A percentile compares a stretch with the other conserved stretches of the same genome.
These are phyloP conservation scores for Fusarium circinatum DNA, from an alignment of 2,329 filamentous ascomycete species.

Conservation along the genomic window DNA sequence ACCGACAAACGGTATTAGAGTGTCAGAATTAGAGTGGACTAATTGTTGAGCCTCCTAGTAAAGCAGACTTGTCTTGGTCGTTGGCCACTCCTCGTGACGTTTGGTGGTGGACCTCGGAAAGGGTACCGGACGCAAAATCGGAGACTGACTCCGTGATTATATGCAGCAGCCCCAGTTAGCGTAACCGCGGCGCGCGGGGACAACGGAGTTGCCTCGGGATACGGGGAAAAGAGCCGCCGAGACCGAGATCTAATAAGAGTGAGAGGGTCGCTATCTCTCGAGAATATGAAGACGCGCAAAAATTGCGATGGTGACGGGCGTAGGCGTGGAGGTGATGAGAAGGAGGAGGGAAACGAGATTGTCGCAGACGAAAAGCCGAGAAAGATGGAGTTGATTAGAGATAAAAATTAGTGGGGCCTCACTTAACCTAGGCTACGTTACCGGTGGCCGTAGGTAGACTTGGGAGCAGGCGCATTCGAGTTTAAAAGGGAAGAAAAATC, in stretches of 20 bases:
- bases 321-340: conserved; percentile 8
- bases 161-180: conserved; percentile 37
- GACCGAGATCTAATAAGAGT: neutral
- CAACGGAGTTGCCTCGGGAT: conserved; percentile 39
- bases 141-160: conserved; percentile 36
- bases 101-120: conserved; percentile 35
- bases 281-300: neutral
- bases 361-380: conserved; percentile 22
- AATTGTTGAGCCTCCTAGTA: conserved; percentile 16
- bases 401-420: conserved; percentile 27
- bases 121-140: conserved; percentile 37
- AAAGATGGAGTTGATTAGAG: conserved; percentile 33
- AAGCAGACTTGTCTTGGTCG: conserved; percentile 5
- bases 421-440: conserved; percentile 2
- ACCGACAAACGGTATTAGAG: conserved; percentile 16
- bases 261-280: neutral
- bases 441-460: neutral
- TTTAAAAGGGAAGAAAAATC: conserved; percentile 44
- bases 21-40: conserved; percentile 10
- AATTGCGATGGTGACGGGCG: conserved; percentile 5
- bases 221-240: conserved; percentile 16
- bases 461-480: conserved; percentile 9
- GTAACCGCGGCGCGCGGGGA: conserved; percentile 32
- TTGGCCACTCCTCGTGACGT: conserved; percentile 31
- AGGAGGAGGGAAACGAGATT: conserved; percentile 1